Evolutionary conservation across 2,329 filamentous ascomycete genomes (phyloP), one percentile per base, ranked within the genome.

Genomic region (Fusarium sp.): DNA sequence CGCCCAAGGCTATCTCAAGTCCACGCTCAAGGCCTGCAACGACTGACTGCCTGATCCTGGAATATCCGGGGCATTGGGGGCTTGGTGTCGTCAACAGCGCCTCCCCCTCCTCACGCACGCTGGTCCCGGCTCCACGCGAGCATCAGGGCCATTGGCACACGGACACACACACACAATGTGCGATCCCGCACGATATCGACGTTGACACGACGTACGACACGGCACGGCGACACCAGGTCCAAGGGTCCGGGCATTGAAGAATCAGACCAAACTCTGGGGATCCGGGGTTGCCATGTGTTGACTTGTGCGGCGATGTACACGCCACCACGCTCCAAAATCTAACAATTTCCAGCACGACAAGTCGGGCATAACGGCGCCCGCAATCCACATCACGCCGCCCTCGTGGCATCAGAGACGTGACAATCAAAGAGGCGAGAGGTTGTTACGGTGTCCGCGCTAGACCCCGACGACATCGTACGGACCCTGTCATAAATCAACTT

Each of bases 121-220:
- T 54, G 42, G 65, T 65, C 68, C 59, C 56, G 62, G 58, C 60
- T 72, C 75, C 69, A 73, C 71, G 75, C 67, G 65, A 73, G 69
- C 68, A 47, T 47, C 42, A 52, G 45, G 61, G 57, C 60, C 65
- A 62, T 40, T 40, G 56, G 35, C 56, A 59, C 56, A 59, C 34
- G 35, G 35, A 37, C 54, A 59, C 35, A 59, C 56, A 59, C 56
- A 58, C 56, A 59, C 35, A 47, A 47, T 38, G 22, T 16, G 22
- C 56, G 56, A 59, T 54, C 56, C 56, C 56, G 37, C 34, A 40
- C 34, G 35, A 59, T 40, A 59, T 40, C 20, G 56, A 59, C 37
- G 50, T 54, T 31, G 29, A 54, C 18, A 54, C 50, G 50, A 54
- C 50, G 50, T 38, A 71, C 58, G 58, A 63, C 45, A 50, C 45